These are phyloP conservation scores for Leccinum griseonigrum DNA, from an alignment of 1,284 basidiomycete genomes.

Conservation along the genomic window DNA sequence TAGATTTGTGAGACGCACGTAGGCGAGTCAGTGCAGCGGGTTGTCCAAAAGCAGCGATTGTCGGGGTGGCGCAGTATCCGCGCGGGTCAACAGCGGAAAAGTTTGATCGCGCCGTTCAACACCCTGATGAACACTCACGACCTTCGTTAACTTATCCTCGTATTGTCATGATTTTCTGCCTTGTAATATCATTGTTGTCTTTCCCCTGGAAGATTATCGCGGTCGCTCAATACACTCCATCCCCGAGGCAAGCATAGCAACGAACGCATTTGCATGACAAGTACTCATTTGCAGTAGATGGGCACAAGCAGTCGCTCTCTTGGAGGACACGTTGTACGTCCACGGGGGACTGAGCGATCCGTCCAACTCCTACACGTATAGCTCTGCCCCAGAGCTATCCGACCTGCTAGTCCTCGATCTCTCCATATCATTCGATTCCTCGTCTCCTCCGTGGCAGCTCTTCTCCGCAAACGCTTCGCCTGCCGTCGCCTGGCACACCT, in stretches of 20 bases:
- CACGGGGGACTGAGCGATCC: conserved; percentile 79
- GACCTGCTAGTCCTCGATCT: conserved; percentile 74
- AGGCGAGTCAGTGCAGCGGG: background rate
- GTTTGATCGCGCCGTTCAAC: background rate
- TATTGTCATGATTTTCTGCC: conserved; percentile 8
- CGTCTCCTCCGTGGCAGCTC: conserved; percentile 66
- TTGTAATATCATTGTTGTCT: conserved; percentile 12
- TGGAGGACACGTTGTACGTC: conserved; percentile 64
- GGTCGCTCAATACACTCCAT: conserved; percentile 26
- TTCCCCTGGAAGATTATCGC: conserved; percentile 9
- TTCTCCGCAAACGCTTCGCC: conserved; percentile 52
- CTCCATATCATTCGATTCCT: conserved; percentile 51
- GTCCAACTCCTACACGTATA: conserved; percentile 68
- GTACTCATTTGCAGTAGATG: conserved; percentile 51
- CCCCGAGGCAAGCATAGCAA: conserved; percentile 20
- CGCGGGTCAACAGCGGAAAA: conserved; percentile 4
- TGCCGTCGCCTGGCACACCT: conserved; percentile 75
- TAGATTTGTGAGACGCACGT: conserved; percentile 33
- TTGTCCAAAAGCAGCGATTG: conserved; percentile 13
- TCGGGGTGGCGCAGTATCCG: background rate
- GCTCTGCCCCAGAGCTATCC: conserved; percentile 69
- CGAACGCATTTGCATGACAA: background rate
- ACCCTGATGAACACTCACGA: conserved; percentile 21
- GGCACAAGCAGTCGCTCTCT: conserved; percentile 69
- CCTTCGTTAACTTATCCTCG: conserved; percentile 17